Evolutionary conservation across 1,284 basidiomycete species (phyloP), one percentile per base, ranked within the genome.

Genomic region (Pascua sp.): DNA sequence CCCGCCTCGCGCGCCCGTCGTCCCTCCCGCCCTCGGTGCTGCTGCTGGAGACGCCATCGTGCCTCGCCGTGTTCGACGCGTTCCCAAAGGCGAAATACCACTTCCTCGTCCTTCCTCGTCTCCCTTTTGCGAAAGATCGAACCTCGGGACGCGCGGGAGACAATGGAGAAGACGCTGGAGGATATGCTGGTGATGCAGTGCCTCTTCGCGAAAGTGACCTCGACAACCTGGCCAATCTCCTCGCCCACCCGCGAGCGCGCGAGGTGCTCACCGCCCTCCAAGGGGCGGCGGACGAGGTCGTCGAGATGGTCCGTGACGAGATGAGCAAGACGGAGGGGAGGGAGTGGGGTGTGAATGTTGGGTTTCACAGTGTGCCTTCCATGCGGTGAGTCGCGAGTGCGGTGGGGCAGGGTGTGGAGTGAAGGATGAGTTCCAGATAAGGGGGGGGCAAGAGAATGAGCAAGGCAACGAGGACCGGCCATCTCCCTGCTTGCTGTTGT

Each of bases 21-120:
- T 62, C 69, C 1, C 75, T 92, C 7, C 85, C 89, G 0, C 66
- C 81, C 0, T 83, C 84, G 0, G 69, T 88, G 36, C 80, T 86
- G 15, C 85, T 91, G 61, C 76, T 81, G n/a, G 79, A 84, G 60
- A 84, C 83, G 11, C 74, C 80, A 2, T 79, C 79, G 51, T 84
- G 86, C 1, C 67, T 93, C 43, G 88, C 88, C 4, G 82, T 97
- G 52, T 91, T 87, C 69, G 93, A 97, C 78, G 83, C 81, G 16
- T 96, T 82, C 71, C 90, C 90, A 8, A 97, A 97, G 63, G 78
- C 88, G 2, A 85, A 83, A 53, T 92, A 90, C 72, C 91, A 95
- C 74, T 87, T 90, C 67, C 82, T 92, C 44, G 75, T 92, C 55
- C 78, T 92, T 13, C 90, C 90, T 42, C 84, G 88, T 12, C 59